Evolutionary conservation across 2,329 filamentous ascomycete species (phyloP), one percentile per base, ranked within the genome.

Genomic region (Periconia macrospinosa): DNA sequence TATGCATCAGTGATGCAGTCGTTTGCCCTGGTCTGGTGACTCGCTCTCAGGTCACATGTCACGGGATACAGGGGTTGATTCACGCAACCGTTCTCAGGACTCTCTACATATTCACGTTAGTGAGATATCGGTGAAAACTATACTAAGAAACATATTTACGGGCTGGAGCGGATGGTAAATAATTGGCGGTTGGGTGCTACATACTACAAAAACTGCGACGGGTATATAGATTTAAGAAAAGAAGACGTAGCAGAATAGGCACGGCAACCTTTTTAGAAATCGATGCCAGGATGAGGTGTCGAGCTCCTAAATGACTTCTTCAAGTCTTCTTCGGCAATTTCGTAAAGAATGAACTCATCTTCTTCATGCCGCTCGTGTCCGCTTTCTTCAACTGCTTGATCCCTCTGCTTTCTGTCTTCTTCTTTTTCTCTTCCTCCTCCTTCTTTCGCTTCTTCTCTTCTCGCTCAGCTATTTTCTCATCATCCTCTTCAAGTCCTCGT

Each of bases 331-430:
- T 75, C 9, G 65, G 58, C 49, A 76, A 77, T 76, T 93, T 95
- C 55, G 86, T 86, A 74, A 99, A 99, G 76, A 99, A 99, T 57
- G 87, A 84, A 70, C 90, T 96, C 83, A 99, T 84, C 79, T 97
- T 99, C 82, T 90, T 94, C 94, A 99, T 99, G 1, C 94, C 94
- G 19, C 77, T 85, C 0, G 89, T 92, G 75, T 97, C 90, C 45
- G 92, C 93, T 77, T 97, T 99, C 72, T 89, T 89, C 67, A 99
- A 72, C 45, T 92, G 83, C 69, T 86, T 87, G 1, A 97, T 85
- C 0, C 86, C 92, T 27, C 86, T 81, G 57, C 89, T 94, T 75
- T 90, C 84, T 2, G 83, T 85, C 76, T 95, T 92, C 75, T 87
- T 92, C 72, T 85, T 88, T 77, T 88, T 89, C 54, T 96, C 92